Base-by-base conservation (phyloP, 2,329 filamentous ascomycete genomes). In the Aspergillus jensenii region DNA sequence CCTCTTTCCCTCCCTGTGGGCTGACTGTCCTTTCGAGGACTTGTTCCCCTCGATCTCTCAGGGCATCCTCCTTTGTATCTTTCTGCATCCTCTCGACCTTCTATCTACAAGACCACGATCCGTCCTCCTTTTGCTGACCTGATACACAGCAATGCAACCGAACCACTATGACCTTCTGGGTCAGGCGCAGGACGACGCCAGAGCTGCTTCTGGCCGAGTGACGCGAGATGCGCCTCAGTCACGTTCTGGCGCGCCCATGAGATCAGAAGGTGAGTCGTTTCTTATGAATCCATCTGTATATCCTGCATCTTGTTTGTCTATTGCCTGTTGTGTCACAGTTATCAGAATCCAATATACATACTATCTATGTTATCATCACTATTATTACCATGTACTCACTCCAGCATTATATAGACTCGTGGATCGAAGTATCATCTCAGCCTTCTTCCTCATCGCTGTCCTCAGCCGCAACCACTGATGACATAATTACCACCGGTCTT, bases 361-460 rank as follows among this genome's bases (percentile, higher is more conserved):
- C 52, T 35, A 25, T 21, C 25, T 33, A n/a, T 52, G n/a, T n/a
- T 59, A 35, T 56, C 23, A 25, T 21, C 40, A 15, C 33, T 52
- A 41, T 39, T 44, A 59, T 48, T 21, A 45, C 25, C 56, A 76
- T 78, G 73, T 78, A 77, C 74, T 79, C 75, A 78, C 72, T 76
- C 33, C 73, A 68, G 46, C 74, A 76, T 67, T 78, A 77, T 57
- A 65, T 80, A 93, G 95, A 98, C 79, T 97, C 95, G 8, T 99
- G 95, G 95, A 87, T 98, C 67, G 93, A 99, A 74, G 87, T 99
- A 60, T 86, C 90, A 47, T 97, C 93, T 4, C 91, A 95, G 67
- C 92, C 93, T 7, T 97, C 93, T 0, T 96, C 93, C 2, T 96
- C 93, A 2, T 97, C 93, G 14, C 81, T 96, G 12, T 96, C 93